phyloP scores from a whole-genome alignment of 352 stramenopile species.

The Pythium aquatile region DNA sequence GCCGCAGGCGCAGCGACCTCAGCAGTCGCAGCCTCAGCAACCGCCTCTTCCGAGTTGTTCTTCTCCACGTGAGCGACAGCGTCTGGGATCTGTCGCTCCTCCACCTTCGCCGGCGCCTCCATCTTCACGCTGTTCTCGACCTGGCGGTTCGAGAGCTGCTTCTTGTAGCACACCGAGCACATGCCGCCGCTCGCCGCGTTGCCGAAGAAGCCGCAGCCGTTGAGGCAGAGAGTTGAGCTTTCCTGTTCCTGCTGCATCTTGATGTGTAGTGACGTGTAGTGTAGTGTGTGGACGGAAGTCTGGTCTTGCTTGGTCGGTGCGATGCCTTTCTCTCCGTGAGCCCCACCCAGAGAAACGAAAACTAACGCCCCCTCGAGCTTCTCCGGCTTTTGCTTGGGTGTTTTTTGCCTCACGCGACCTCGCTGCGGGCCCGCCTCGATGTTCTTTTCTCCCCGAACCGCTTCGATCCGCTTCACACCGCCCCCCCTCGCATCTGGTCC shows the following conservation, averaged over 20 bases:
- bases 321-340: conserved; percentile 26
- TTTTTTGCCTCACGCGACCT: conserved; percentile 9
- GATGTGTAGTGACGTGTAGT: conserved; percentile 10
- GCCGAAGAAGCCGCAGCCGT: conserved; percentile 81
- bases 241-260: conserved; percentile 82
- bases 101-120: conserved; percentile 17
- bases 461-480: background rate
- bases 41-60: conserved; percentile 18
- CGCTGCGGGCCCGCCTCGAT: background rate
- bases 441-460: conserved; percentile 29
- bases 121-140: conserved; percentile 39
- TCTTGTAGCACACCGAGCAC: conserved; percentile 87
- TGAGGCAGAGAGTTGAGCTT: conserved; percentile 66
- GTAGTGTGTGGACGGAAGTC: background rate
- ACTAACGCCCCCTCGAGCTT: conserved; percentile 35
- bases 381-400: conserved; percentile 12
- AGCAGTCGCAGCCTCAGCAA: background rate
- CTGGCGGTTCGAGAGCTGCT: conserved; percentile 76
- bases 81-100: conserved; percentile 20
- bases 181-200: conserved; percentile 66
- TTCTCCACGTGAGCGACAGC: conserved; percentile 4
- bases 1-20: conserved; percentile 26
- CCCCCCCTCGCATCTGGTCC: conserved; percentile 19
- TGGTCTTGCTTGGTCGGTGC: background rate
- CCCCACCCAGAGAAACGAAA: conserved; percentile 62